These are phyloP conservation scores for Xylaria sp. DNA, from an alignment of 2,329 filamentous ascomycete species.

Conservation along the genomic window DNA sequence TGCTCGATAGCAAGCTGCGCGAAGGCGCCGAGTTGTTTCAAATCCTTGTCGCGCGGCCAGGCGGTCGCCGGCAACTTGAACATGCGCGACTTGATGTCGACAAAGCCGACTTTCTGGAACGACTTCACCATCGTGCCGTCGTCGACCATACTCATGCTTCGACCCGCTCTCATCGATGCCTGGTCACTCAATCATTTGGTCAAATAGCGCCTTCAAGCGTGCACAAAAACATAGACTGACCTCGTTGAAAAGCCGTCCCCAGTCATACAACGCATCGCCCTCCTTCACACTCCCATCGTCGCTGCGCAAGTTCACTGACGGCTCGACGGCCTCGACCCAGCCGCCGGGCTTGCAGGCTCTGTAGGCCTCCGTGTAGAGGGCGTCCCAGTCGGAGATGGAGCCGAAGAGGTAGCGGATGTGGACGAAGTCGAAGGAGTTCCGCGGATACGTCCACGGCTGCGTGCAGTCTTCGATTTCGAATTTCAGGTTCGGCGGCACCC, in stretches of 20 bases:
- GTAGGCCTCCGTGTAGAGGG: slow-evolving; percentile 44
- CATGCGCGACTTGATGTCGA: slow-evolving; percentile 48
- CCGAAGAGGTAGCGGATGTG: slow-evolving; percentile 51
- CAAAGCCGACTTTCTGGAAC: slow-evolving; percentile 52
- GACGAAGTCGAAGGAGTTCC: slow-evolving; percentile 47
- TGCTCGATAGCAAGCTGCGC: slow-evolving; percentile 26
- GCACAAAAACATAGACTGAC: slow-evolving; percentile 31
- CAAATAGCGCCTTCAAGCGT: too few species aligned
- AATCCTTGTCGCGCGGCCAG: slow-evolving; percentile 29
- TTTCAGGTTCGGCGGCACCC: slow-evolving; percentile 55
- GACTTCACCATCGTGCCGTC: slow-evolving; percentile 46
- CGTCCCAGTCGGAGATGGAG: slow-evolving; percentile 47
- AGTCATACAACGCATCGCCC: slow-evolving; percentile 21
- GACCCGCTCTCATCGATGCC: slow-evolving; percentile 32
- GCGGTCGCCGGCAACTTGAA: slow-evolving; percentile 40
- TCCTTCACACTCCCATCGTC: slow-evolving; percentile 21
- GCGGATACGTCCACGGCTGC: slow-evolving; percentile 39
- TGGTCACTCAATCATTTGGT: background rate
- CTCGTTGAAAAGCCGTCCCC: slow-evolving; percentile 32
- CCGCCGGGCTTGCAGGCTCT: slow-evolving; percentile 47
- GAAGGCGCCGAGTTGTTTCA: slow-evolving; percentile 29
- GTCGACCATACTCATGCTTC: slow-evolving; percentile 46
- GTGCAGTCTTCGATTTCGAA: slow-evolving; percentile 60
- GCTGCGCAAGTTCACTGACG: slow-evolving; percentile 19
- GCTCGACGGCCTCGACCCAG: slow-evolving; percentile 17